Conservation (phyloP, 2,329 filamentous ascomycete genomes). For the Scytalidium lignicola region DNA sequence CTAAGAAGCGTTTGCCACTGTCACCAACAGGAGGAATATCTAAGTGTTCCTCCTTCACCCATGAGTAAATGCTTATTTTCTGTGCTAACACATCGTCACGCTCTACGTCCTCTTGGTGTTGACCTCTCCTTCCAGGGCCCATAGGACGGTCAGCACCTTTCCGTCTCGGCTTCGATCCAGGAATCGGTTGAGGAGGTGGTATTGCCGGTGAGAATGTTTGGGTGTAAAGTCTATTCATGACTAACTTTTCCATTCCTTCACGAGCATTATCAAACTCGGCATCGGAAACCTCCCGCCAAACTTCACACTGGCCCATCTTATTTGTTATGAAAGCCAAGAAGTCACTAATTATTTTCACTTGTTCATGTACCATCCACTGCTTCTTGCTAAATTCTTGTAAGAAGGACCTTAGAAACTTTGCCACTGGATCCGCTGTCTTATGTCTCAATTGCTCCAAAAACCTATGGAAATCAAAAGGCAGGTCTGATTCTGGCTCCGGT, state of each 20-base stretch:
- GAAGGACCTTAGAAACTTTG: conserved; percentile 92
- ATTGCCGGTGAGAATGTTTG: conserved; percentile 97
- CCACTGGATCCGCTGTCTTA: conserved; percentile 95
- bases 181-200: conserved; percentile 68
- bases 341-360: conserved; percentile 97
- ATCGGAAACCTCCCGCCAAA: conserved; percentile 93
- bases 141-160: conserved; percentile 63
- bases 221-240: conserved; percentile 94
- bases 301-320: conserved; percentile 96
- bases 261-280: conserved; percentile 97
- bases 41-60: conserved; percentile 88
- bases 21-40: conserved; percentile 84
- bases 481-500: conserved; percentile 71
- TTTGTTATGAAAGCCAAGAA: conserved; percentile 95
- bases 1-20: conserved; percentile 81
- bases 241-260: conserved; percentile 98
- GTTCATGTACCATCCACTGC: conserved; percentile 99
- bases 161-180: conserved; percentile 62
- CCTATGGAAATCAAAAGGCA: conserved; percentile 95
- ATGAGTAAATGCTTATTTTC: conserved; percentile 94
- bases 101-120: conserved; percentile 97
- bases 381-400: conserved; percentile 92
- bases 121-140: conserved; percentile 81
- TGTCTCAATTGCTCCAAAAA: conserved; percentile 95
- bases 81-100: conserved; percentile 92